phyloP scores from a whole-genome alignment of 169 alveolate species.

The Eimeria sp. region DNA sequence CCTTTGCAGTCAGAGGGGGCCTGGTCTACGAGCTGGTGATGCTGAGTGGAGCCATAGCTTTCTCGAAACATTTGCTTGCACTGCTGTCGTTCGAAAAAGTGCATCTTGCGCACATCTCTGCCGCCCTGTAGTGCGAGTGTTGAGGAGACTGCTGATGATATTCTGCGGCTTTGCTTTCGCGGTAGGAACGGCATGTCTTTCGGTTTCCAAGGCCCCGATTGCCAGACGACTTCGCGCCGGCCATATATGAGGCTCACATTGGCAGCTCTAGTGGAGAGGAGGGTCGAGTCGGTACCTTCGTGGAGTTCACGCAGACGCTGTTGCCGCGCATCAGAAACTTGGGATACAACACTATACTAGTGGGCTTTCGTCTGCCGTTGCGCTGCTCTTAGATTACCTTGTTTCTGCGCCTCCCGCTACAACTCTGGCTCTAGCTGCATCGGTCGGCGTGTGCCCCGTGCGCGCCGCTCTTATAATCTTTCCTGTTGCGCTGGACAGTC shows the following conservation, averaged over 20 bases:
- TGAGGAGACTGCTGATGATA: not conserved
- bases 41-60: not conserved
- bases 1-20: not conserved
- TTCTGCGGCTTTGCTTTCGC: not conserved
- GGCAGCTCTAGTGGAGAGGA: conserved; percentile 93
- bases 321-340: conserved; percentile 94
- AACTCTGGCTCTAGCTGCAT: not conserved
- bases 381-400: not conserved
- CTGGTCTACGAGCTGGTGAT: not conserved
- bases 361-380: not conserved
- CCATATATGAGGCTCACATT: conserved; percentile 96
- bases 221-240: conserved; percentile 86
- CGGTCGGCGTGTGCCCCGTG: not conserved
- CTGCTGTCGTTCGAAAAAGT: not conserved
- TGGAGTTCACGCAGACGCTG: conserved; percentile 93
- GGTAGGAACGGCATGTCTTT: conserved; percentile 87
- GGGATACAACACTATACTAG: conserved; percentile 91
- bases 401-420: not conserved
- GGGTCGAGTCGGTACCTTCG: conserved; percentile 90
- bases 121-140: not conserved
- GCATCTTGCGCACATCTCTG: not conserved
- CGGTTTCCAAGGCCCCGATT: conserved; percentile 88
- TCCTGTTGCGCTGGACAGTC: not conserved
- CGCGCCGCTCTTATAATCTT: not conserved
- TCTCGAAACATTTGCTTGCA: not conserved